These are phyloP conservation scores for Endoconidiophora laricicola DNA, from an alignment of 2,329 filamentous ascomycete genomes.

Conservation along the genomic window DNA sequence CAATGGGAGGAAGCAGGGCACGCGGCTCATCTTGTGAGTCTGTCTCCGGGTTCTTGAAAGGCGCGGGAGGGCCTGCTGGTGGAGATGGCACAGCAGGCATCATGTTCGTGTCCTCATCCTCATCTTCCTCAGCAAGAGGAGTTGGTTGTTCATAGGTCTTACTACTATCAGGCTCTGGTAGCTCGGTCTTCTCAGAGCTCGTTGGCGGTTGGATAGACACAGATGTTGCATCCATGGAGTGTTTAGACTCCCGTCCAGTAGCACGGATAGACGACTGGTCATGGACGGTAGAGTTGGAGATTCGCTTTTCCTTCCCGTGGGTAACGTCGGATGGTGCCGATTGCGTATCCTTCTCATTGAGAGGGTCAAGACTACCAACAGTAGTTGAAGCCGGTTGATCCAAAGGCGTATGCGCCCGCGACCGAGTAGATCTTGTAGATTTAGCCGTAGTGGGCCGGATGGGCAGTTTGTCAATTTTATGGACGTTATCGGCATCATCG, in stretches of 20 bases:
- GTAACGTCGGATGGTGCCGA: slow-evolving; percentile 19
- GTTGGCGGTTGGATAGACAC: slow-evolving; percentile 16
- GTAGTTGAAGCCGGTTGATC: slow-evolving; percentile 23
- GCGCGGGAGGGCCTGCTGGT: slow-evolving; percentile 19
- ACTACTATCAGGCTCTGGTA: slow-evolving; percentile 43
- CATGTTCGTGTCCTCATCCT: slow-evolving; percentile 15
- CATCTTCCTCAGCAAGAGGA: slow-evolving; percentile 17
- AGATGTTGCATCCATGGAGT: slow-evolving; percentile 21
- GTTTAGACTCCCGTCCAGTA: slow-evolving; percentile 30
- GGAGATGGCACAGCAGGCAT: slow-evolving; percentile 24
- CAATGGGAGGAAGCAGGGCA: slow-evolving; percentile 66
- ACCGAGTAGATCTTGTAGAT: slow-evolving; percentile 18
- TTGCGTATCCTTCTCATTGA: slow-evolving; percentile 32
- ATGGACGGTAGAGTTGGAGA: slow-evolving; percentile 29
- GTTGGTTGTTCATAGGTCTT: slow-evolving; percentile 43
- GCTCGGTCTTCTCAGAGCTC: slow-evolving; percentile 27
- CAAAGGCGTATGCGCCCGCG: slow-evolving; percentile 32
- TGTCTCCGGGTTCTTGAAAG: slow-evolving; percentile 4
- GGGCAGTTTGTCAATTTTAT: slow-evolving; percentile 41
- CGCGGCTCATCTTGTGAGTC: slow-evolving; percentile 24
- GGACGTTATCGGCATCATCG: slow-evolving; percentile 35
- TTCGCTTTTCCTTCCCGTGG: slow-evolving; percentile 27
- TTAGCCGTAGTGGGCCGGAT: slow-evolving; percentile 37
- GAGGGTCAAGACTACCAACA: slow-evolving; percentile 22
- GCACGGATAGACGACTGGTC: slow-evolving; percentile 29